Conservation (phyloP, 805 yeast genomes). For the Pichia scutulata region DNA sequence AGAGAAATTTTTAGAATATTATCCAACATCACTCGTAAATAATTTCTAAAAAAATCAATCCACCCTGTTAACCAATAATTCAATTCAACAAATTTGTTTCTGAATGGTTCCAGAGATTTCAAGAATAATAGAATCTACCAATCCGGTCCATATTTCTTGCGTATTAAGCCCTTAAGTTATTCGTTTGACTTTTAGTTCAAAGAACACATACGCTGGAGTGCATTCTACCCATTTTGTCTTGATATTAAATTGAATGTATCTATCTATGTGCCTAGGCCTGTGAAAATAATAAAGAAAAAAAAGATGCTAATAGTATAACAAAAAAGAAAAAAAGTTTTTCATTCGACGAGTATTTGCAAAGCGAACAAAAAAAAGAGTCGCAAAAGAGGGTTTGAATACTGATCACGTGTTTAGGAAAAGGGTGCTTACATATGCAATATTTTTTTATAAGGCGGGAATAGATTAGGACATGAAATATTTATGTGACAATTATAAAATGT, state of each 20-base stretch:
- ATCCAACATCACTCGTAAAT: slow-evolving; percentile 1
- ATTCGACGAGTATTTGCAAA: not conserved
- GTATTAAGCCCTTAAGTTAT: slow-evolving; percentile 12
- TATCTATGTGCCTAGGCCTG: slow-evolving; percentile 11
- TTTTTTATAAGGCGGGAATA: not conserved
- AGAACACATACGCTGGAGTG: slow-evolving; percentile 85
- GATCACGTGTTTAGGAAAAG: not conserved
- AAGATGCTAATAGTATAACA: too few species aligned
- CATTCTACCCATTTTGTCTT: slow-evolving; percentile 95
- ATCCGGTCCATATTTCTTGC: slow-evolving; percentile 27
- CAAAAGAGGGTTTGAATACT: not conserved
- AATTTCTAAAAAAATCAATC: not conserved
- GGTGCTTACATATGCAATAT: too few species aligned
- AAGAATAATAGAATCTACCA: slow-evolving; percentile 19
- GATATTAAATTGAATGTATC: slow-evolving; percentile 4
- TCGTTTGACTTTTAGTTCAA: slow-evolving; percentile 8
- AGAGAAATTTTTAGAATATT: not conserved
- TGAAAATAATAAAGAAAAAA: not conserved
- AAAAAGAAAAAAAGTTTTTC: not conserved
- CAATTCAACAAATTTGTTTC: not conserved
- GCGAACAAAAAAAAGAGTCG: not conserved
- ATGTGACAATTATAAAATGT: not conserved
- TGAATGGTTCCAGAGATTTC: not conserved
- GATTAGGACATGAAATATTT: not conserved
- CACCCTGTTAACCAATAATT: not conserved